Base-by-base conservation (phyloP, 2,329 filamentous ascomycete species). In the Trichoderma guizhouense region DNA sequence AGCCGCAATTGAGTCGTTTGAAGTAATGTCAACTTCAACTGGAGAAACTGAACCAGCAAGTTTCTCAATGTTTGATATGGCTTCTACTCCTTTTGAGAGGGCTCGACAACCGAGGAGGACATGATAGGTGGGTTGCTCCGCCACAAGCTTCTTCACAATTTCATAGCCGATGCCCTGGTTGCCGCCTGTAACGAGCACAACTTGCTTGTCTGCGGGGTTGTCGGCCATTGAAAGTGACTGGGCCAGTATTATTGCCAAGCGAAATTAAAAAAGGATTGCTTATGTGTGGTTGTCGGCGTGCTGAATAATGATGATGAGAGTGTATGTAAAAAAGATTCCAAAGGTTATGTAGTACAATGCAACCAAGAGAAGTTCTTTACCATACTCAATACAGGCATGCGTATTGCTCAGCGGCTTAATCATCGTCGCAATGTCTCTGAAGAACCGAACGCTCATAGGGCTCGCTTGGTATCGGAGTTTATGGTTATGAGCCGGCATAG, bases 81-180 rank as follows among this genome's bases (percentile, higher is more conserved):
- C 66, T 32, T 61, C 66, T 26, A 14, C 8, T 18, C 66, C 66
- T 61, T 14, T 60, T 34, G 55, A 47, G 18, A 69, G 36, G n/a
- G 14, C 9, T 21, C 66, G 66, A 61, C 66, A 69, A 15, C 66
- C 66, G 2, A 69, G 55, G 6, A 69, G 66, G 12, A 69, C 26
- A 51, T 69, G 55, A 24, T 69, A 69, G 8, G 36, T 61, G 9
- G 66, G 26, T 14, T 69, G 66, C 26, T 69, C 55, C 11, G 66
- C 36, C 6, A 69, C 66, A 18, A 69, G 66, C 36, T 61, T 69
- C 12, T 69, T 69, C 5, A 61, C 66, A 47, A 69, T 69, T 21
- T 69, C 66, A 34, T 61, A 61, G 26, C 66, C 66, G 14, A 69
- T 61, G 36, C 66, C 66, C 12, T 61, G 66, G n/a, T 69, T 69